Evolutionary conservation across 1,284 basidiomycete genomes (phyloP).

Genomic region (Meira miltonrushii): DNA sequence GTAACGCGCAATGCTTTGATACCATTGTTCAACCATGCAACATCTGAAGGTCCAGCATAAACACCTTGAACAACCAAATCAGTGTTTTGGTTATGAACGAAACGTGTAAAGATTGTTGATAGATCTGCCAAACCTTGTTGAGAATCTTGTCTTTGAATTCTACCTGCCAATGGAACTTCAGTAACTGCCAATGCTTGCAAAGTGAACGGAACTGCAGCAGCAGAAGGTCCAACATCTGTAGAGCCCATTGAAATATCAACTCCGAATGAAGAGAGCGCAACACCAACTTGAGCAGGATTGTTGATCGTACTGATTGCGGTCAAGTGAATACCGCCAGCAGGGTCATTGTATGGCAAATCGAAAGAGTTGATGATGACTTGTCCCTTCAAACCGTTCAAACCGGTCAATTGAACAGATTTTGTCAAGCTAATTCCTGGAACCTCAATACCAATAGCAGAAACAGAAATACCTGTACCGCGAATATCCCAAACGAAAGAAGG

Average conservation of each 20-base stretch:
- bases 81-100: conserved; percentile 66
- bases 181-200: conserved; percentile 62
- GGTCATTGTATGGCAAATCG: conserved; percentile 68
- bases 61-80: conserved; percentile 63
- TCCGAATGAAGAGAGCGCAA: conserved; percentile 63
- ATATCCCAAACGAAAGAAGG: conserved; percentile 72
- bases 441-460: conserved; percentile 55
- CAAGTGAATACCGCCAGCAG: conserved; percentile 68
- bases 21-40: conserved; percentile 70
- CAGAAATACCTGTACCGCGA: conserved; percentile 64
- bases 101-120: conserved; percentile 68
- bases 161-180: conserved; percentile 61
- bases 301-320: conserved; percentile 63
- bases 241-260: conserved; percentile 62
- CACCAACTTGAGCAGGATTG: conserved; percentile 73
- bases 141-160: conserved; percentile 62
- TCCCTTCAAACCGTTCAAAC: conserved; percentile 66
- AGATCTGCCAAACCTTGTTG: conserved; percentile 61
- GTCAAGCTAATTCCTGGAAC: conserved; percentile 61
- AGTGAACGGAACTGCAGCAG: conserved; percentile 58
- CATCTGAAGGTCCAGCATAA: conserved; percentile 62
- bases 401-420: conserved; percentile 66
- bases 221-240: conserved; percentile 62
- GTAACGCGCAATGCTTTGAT: conserved; percentile 65
- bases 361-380: conserved; percentile 67